phyloP scores from a whole-genome alignment of 768 basidiomycete genomes.

The Boletus reticuloceps region DNA sequence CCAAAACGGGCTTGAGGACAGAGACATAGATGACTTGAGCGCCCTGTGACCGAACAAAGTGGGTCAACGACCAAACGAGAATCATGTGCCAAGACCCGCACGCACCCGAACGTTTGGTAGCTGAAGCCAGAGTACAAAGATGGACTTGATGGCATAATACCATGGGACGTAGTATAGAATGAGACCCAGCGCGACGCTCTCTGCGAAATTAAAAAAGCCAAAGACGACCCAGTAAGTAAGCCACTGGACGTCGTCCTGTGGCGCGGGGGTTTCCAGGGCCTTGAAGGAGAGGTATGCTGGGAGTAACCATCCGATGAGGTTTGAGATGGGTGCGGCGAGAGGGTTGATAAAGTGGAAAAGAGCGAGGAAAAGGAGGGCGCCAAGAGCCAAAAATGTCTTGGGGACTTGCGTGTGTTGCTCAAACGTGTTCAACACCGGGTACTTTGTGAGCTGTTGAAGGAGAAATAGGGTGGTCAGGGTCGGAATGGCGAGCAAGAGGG shows the following conservation, averaged over 20 bases:
- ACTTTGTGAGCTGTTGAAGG: conserved; percentile 67
- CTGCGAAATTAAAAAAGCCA: conserved; percentile 90
- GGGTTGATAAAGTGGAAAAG: conserved; percentile 85
- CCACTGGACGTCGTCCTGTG: conserved; percentile 91
- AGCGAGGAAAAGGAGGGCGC: conserved; percentile 60
- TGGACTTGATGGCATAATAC: conserved; percentile 92
- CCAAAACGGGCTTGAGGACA: conserved; percentile 77
- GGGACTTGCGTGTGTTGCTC: conserved; percentile 92
- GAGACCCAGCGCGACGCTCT: conserved; percentile 77
- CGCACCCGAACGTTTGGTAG: conserved; percentile 80
- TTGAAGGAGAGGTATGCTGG: conserved; percentile 95
- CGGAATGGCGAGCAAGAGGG: not conserved
- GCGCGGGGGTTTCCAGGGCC: conserved; percentile 84
- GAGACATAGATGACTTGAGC: conserved; percentile 79
- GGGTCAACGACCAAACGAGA: not conserved
- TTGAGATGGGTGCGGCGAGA: conserved; percentile 88
- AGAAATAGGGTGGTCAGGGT: not conserved
- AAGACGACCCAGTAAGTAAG: conserved; percentile 97
- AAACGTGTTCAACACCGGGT: conserved; percentile 76
- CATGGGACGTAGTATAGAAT: conserved; percentile 92
- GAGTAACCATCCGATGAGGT: conserved; percentile 91
- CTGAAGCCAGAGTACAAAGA: conserved; percentile 91
- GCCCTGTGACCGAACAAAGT: conserved; percentile 50
- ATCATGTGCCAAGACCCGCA: conserved; percentile 15
- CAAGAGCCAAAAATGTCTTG: conserved; percentile 87